Base-by-base conservation (phyloP, 2,329 filamentous ascomycete species). In the Zarea fungicola region DNA sequence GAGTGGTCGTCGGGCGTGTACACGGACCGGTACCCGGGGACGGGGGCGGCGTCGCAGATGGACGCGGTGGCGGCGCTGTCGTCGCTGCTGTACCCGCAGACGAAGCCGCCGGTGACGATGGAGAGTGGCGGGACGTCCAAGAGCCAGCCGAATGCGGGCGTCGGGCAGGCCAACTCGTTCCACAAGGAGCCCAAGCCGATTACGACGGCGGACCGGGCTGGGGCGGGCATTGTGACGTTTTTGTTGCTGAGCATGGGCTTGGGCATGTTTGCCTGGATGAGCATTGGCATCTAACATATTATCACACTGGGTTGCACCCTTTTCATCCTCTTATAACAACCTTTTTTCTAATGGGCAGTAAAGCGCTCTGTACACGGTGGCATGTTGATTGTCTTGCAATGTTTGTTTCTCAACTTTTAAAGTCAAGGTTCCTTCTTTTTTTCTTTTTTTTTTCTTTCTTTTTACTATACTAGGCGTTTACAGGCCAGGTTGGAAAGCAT, bases 1-100 rank as follows among this genome's bases (percentile, higher is more conserved):
- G 69, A 68, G 50, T 84, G 80, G 80, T 71, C 69, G 31, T 61
- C 63, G 5, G 72, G 68, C 3, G 58, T 56, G 5, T 83, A 73
- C 56, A 78, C 83, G 54, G 75, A 76, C 36, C 76, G 36, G 6
- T 22, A 36, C 10, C 40, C 45, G 6, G 21, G 71, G 50, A 73
- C 66, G 4, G 78, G 80, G 26, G 76, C 80, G 44, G 78, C 81
- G 8, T 78, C 84, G 62, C 71, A 80, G 58, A 80, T 84, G 71
- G 75, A 75, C 47, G 80, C 76, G 0, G 64, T 83, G 13, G 74
- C 75, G 22, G 73, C 81, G 4, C 72, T 83, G 16, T 74, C 74
- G 5, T 73, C 73, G 1, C 73, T 77, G 5, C 64, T 83, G 37
- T 69, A 78, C 37, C 60, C 64, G 23, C 54, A 62, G 5, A 65